Percentiles rank a stretch among this genome's conserved stretches.
Conservation (phyloP, 192 early-diverging fungal species). For the Coemansia sp. region DNA sequence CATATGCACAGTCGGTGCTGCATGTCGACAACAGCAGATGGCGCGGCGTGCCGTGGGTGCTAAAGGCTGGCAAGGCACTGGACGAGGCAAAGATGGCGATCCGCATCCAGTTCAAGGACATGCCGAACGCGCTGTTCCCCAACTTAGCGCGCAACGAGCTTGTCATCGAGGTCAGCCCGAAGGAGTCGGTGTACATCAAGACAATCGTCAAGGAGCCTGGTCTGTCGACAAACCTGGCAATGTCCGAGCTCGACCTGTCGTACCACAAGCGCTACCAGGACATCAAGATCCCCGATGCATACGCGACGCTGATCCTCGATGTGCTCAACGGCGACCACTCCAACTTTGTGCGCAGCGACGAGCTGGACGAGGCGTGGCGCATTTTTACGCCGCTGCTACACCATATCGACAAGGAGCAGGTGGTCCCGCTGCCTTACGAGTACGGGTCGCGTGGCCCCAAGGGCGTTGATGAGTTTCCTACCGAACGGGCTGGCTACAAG, state of each 20-base stretch:
- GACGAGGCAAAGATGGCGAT: slow-evolving; percentile 92
- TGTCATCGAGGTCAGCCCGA: slow-evolving; percentile 91
- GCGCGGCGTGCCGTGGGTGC: slow-evolving; percentile 68
- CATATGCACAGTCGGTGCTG: slow-evolving; percentile 86
- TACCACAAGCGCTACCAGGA: slow-evolving; percentile 88
- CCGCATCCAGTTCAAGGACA: slow-evolving; percentile 95
- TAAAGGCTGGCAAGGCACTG: slow-evolving; percentile 87
- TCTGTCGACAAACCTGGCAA: slow-evolving; percentile 76
- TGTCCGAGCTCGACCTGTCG: slow-evolving; percentile 91
- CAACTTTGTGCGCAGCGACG: slow-evolving; percentile 93
- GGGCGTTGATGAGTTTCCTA: slow-evolving; percentile 67
- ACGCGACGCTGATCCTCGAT: slow-evolving; percentile 94
- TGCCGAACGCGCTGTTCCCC: slow-evolving; percentile 78
- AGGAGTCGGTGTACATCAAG: slow-evolving; percentile 96
- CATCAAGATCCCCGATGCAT: slow-evolving; percentile 94
- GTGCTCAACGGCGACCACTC: slow-evolving; percentile 89
- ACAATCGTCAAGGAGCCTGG: slow-evolving; percentile 95
- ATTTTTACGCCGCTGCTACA: slow-evolving; percentile 97
- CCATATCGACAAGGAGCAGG: slow-evolving; percentile 71
- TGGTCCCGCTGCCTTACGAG: slow-evolving; percentile 70
- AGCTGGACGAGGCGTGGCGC: slow-evolving; percentile 95
- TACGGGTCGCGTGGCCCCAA: slow-evolving; percentile 85
- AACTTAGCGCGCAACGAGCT: slow-evolving; percentile 89
- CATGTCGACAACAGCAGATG: slow-evolving; percentile 94
- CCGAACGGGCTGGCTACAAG: slow-evolving; percentile 54